phyloP scores from a whole-genome alignment of 2,329 filamentous ascomycete species.

The Diaporthe citriasiana region DNA sequence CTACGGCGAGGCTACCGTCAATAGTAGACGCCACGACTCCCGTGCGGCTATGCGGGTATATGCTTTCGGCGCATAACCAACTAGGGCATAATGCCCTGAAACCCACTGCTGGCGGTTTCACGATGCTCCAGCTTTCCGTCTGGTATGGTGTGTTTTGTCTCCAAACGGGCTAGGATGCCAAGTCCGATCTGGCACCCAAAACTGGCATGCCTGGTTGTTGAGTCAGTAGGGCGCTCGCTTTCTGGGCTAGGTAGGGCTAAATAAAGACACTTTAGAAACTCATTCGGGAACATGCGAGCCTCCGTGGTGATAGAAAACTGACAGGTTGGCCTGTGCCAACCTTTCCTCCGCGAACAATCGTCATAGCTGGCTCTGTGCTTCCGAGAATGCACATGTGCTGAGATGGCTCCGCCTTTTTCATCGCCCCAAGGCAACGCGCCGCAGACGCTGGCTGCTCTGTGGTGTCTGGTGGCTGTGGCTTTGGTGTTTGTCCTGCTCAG shows the following conservation, averaged over 20 bases:
- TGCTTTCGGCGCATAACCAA: slow-evolving; percentile 24
- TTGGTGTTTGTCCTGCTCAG: slow-evolving; percentile 19
- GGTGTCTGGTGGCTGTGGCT: slow-evolving; percentile 22
- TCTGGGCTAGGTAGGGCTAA: slow-evolving; percentile 1
- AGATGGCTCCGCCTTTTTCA: slow-evolving; percentile 30
- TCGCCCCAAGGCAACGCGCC: slow-evolving; percentile 36
- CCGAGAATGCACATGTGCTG: slow-evolving; percentile 4
- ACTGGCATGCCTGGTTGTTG: slow-evolving; percentile 14
- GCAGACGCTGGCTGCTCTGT: slow-evolving; percentile 38
- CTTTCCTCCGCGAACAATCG: too few relatives aligned
- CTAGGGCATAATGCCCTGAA: slow-evolving; percentile 10
- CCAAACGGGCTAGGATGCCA: slow-evolving; percentile 10
- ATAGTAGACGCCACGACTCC: slow-evolving; percentile 9
- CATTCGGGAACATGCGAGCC: not conserved
- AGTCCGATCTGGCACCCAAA: not conserved
- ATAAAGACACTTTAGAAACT: not conserved
- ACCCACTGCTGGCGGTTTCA: slow-evolving; percentile 23
- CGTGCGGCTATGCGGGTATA: not conserved
- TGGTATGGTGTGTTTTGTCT: slow-evolving; percentile 7
- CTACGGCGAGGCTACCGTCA: slow-evolving; percentile 21
- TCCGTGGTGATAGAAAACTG: not conserved
- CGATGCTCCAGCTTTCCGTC: not conserved
- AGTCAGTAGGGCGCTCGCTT: slow-evolving; percentile 14
- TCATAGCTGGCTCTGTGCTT: not conserved
- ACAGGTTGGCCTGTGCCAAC: slow-evolving; percentile 9